Evolutionary conservation across 164 flowering plant species (phyloP), one percentile per base, ranked within the genome.

Genomic region (Kalanchoe fedtschenkoi): DNA sequence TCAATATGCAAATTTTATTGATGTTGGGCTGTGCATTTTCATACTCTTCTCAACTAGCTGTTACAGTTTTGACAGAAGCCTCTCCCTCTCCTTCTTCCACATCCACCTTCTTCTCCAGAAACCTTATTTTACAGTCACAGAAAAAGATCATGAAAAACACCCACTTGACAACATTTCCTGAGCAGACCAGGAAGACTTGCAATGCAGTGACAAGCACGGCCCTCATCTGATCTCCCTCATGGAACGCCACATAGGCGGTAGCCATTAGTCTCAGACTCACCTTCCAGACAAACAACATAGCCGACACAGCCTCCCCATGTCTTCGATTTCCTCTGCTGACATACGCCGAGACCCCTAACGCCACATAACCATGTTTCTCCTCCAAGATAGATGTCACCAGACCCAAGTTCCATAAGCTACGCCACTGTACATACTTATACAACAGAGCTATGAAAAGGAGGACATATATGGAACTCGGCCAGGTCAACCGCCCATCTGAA

Each of bases 141-240:
- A 46, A 69, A 55, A 61, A 62, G 24, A 72, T 54, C 53, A 63
- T 34, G 39, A 67, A 66, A 66, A 66, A 65, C 32, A 72, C 44
- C 72, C 75, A 72, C 46, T 65, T 72, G 66, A 69, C 34, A 41
- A 61, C 64, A 64, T 69, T 73, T 5, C 60, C 66, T 26, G 64
- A 3, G 24, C 65, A 72, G 58, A 62, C 26, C 56, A 69, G 51
- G 17, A 51, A 15, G 17, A 51, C 32, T 51, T 51, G 56, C 24
- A 51, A 26, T 34, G 67, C 38, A 26, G 60, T 33, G 32, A 10
- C 1, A 5, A 53, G 5, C 5, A 62, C 32, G 14, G 22, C 30
- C 19, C 67, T 35, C 7, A 35, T 63, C 37, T n/a, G 14, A 56
- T 60, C 60, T 37, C 42, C 55, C 8, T 21, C 34, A 19, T 53